Evolutionary conservation across 305 asterid species (phyloP).

Genomic region (Fraxinus nigra): DNA sequence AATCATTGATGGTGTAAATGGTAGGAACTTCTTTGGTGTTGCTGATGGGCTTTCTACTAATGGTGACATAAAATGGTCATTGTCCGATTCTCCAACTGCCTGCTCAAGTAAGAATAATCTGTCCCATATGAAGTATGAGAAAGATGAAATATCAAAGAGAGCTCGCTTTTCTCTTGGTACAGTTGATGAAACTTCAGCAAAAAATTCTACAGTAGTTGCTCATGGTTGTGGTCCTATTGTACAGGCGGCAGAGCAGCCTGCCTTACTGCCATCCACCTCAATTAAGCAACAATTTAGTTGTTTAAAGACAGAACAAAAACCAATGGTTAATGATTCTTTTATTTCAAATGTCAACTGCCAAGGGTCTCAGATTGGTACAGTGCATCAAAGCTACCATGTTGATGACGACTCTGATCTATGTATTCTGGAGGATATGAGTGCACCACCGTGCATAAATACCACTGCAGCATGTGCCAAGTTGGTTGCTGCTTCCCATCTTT

Average conservation of each 20-base stretch:
- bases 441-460: slow-evolving; percentile 46
- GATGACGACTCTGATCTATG: slow-evolving; percentile 77
- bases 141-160: slow-evolving; percentile 33
- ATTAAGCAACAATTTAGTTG: slow-evolving; percentile 28
- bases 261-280: slow-evolving; percentile 29
- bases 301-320: slow-evolving; percentile 33
- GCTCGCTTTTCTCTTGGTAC: slow-evolving; percentile 31
- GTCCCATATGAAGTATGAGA: slow-evolving; percentile 32
- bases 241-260: slow-evolving; percentile 34
- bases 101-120: slow-evolving; percentile 26
- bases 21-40: slow-evolving; percentile 29
- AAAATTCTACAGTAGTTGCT: slow-evolving; percentile 30
- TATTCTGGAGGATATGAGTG: slow-evolving; percentile 82
- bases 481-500: slow-evolving; percentile 39
- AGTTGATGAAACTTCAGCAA: slow-evolving; percentile 28
- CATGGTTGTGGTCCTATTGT: slow-evolving; percentile 28
- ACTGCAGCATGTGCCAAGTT: slow-evolving; percentile 38
- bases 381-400: slow-evolving; percentile 29
- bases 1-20: slow-evolving; percentile 29
- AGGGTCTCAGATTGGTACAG: slow-evolving; percentile 38
- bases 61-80: slow-evolving; percentile 28
- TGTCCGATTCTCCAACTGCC: slow-evolving; percentile 22
- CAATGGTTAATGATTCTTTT: slow-evolving; percentile 23
- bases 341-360: slow-evolving; percentile 32
- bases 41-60: slow-evolving; percentile 26